Evolutionary conservation across 2,329 filamentous ascomycete genomes (phyloP), one percentile per base, ranked within the genome.

Genomic region (Botrytis medusae): DNA sequence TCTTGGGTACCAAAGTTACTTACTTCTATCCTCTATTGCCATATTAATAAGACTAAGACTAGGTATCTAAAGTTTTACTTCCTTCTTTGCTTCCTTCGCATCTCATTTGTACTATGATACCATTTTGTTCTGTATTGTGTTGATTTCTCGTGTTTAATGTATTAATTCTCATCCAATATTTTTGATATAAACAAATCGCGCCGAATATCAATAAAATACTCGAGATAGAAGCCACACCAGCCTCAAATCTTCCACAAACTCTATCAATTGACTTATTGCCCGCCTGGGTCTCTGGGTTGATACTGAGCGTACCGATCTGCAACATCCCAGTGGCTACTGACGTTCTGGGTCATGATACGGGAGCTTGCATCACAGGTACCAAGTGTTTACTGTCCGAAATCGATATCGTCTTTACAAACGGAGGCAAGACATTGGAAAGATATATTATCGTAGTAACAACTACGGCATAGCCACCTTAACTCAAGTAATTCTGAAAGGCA

Each of bases 351-450:
- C 12, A 61, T 51, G 42, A 37, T 62, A 69, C 71, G 71, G 71
- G 22, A 72, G 51, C 63, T 69, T 72, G 71, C 71, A 72, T 61
- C 9, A 51, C 72, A 40, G 65, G n/a, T 51, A 57, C 40, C 59
- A 73, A 64, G 67, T 44, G 34, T 46, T 34, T 71, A 62, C 68
- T 46, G 48, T 57, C 72, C 44, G 68, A 59, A 46, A 34, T 61
- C 32, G 20, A 62, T 70, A 69, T 72, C 44, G 51, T 70, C 64
- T 20, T 57, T 61, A 54, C 64, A 70, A 44, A 70, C 63, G 22
- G 65, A 70, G 29, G 29, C 48, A 48, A 57, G 46, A 60, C 37
- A 37, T n/a, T 14, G 34, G 20, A 72, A 59, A 72, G 40, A 32
- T 29, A 42, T 72, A 48, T 62, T n/a, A 20, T 57, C 40, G 34